Conservation (phyloP, 2,329 filamentous ascomycete species). For the Lachnellula occidentalis region DNA sequence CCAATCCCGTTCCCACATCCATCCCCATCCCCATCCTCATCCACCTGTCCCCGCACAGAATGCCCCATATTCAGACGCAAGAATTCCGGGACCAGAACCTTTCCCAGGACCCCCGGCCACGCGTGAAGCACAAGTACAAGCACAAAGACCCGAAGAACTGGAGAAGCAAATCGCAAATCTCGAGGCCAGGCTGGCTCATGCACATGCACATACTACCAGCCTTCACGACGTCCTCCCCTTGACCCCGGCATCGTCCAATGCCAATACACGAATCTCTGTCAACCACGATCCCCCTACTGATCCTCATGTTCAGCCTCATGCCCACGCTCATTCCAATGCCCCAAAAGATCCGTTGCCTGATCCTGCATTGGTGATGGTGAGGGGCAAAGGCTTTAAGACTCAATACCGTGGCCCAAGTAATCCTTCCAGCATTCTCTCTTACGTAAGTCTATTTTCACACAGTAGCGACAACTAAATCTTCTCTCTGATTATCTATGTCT, state of each 20-base stretch:
- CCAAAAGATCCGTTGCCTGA: background rate
- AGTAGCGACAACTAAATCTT: background rate
- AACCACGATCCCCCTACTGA: background rate
- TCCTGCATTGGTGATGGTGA: background rate
- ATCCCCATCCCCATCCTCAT: background rate
- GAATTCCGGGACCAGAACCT: background rate
- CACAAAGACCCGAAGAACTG: background rate
- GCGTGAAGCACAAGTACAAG: background rate
- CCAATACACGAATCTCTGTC: background rate
- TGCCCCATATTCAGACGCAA: background rate
- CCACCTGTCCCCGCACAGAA: background rate
- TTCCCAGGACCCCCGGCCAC: background rate
- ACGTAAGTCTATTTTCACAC: background rate
- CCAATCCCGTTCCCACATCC: background rate
- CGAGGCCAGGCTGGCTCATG: background rate
- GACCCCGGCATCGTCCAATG: background rate
- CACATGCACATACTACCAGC: background rate
- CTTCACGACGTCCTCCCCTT: background rate
- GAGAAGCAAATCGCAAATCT: background rate
- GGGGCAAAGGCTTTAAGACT: constrained; percentile 2
- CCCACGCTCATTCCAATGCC: background rate
- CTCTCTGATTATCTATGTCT: background rate
- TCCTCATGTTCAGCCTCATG: background rate
- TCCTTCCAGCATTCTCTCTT: background rate
- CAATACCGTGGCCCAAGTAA: constrained; percentile 3